Conservation (phyloP, 1,284 basidiomycete species). For the Trichosporon sp. region DNA sequence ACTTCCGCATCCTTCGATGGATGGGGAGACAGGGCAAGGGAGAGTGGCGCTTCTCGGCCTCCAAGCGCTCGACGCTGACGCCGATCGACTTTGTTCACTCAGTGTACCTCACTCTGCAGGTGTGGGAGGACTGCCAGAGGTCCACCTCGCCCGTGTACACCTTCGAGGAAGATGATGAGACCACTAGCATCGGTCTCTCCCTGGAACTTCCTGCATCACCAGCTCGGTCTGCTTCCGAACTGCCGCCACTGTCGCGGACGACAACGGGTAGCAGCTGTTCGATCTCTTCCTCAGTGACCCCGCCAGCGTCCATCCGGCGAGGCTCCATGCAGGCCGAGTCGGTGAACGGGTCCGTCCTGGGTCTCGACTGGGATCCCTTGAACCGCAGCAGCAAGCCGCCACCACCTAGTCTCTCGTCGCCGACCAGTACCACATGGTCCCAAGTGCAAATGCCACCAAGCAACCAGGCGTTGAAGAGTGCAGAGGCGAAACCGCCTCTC, state of each 20-base stretch:
- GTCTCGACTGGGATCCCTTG: constrained; percentile 29
- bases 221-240: constrained; percentile 24
- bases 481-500: background rate
- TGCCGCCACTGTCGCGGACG: constrained; percentile 29
- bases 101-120: constrained; percentile 27
- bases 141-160: constrained; percentile 23
- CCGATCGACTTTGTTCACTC: constrained; percentile 37
- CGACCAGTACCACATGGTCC: constrained; percentile 6
- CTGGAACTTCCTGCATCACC: constrained; percentile 29
- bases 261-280: constrained; percentile 29
- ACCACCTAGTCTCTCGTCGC: background rate
- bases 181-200: background rate
- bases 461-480: background rate
- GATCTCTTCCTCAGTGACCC: constrained; percentile 18
- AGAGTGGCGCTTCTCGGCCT: constrained; percentile 34
- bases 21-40: constrained; percentile 42
- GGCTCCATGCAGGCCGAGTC: constrained; percentile 22
- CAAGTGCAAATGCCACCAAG: background rate
- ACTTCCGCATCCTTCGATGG: constrained; percentile 37
- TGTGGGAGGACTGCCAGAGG: constrained; percentile 36
- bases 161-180: constrained; percentile 29
- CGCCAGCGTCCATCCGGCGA: constrained; percentile 18
- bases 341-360: constrained; percentile 24
- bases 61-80: constrained; percentile 33
- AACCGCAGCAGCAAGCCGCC: constrained; percentile 5